These are phyloP conservation scores for Globisporangium paroecandrum DNA, from an alignment of 352 stramenopile species.

Conservation along the genomic window DNA sequence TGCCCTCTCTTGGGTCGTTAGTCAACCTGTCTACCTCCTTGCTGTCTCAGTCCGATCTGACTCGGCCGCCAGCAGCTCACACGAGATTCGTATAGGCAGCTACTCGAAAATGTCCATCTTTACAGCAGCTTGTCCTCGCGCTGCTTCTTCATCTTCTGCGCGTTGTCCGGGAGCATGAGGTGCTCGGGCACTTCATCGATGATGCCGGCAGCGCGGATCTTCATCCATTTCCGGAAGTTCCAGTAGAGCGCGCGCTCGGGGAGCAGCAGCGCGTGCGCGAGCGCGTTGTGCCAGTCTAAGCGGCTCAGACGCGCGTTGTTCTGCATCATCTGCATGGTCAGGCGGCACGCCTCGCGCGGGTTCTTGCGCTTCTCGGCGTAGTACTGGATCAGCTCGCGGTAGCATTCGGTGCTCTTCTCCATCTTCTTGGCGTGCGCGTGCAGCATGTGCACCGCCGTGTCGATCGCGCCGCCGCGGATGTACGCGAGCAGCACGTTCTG, in stretches of 20 bases:
- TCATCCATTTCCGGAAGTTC: conserved; percentile 88
- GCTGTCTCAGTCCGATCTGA: background rate
- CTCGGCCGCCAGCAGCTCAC: background rate
- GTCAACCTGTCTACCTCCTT: background rate
- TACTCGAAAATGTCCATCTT: too few relatives aligned
- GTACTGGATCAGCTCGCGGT: conserved; percentile 66
- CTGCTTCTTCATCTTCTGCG: conserved; percentile 24
- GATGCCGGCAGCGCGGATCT: conserved; percentile 55
- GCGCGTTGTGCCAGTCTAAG: conserved; percentile 75
- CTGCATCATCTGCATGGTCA: conserved; percentile 88
- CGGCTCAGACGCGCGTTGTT: conserved; percentile 70
- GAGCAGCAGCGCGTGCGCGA: conserved; percentile 54
- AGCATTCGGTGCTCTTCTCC: conserved; percentile 65
- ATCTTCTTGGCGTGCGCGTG: conserved; percentile 68
- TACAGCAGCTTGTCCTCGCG: conserved; percentile 14
- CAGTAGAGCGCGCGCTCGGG: conserved; percentile 72
- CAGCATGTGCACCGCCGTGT: conserved; percentile 66
- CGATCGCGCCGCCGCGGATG: conserved; percentile 50
- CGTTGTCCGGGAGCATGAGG: conserved; percentile 48
- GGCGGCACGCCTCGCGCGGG: conserved; percentile 52
- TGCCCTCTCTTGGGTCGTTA: background rate
- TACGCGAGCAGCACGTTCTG: conserved; percentile 63
- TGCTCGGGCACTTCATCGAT: conserved; percentile 52
- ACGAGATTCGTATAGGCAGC: too few relatives aligned
- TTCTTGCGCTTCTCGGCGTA: conserved; percentile 66